phyloP scores from a whole-genome alignment of 139 green algal species.

The Picochlorum sp. region DNA sequence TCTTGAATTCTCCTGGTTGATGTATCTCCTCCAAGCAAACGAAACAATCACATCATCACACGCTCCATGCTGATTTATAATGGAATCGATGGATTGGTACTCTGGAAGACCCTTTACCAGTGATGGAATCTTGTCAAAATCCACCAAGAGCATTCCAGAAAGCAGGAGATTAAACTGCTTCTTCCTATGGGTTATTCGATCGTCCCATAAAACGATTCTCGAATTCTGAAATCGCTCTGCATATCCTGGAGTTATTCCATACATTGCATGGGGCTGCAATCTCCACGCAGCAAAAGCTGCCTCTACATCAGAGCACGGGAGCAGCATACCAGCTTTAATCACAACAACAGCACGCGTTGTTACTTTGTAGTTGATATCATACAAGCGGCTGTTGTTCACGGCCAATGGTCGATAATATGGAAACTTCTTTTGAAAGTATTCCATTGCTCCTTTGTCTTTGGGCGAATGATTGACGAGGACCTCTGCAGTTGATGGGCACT shows the following conservation, averaged over 20 bases:
- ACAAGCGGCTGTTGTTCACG: slow-evolving; percentile 44
- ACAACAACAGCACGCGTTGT: slow-evolving; percentile 28
- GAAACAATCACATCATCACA: no score
- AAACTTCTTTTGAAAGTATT: slow-evolving; percentile 27
- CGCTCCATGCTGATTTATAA: no score
- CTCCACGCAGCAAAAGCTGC: slow-evolving; percentile 23
- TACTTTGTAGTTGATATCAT: slow-evolving; percentile 20
- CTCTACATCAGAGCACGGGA: slow-evolving; percentile 34
- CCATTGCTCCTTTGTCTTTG: neutral
- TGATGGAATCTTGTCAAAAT: no score
- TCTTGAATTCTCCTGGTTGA: no score
- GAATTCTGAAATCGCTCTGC: slow-evolving; percentile 11
- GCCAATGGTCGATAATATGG: slow-evolving; percentile 24
- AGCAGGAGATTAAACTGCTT: no score
- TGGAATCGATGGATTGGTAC: no score
- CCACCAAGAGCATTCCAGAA: no score
- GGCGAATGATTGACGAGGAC: slow-evolving; percentile 24
- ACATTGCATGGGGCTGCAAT: slow-evolving; percentile 8
- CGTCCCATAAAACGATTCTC: no score
- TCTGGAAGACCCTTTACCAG: no score
- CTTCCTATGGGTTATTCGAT: no score
- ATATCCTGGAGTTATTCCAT: slow-evolving; percentile 25
- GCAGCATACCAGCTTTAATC: slow-evolving; percentile 34
- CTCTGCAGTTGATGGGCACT: slow-evolving; percentile 32
- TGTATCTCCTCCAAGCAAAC: no score